A percentile compares a stretch with the other conserved stretches of the same genome.
Evolutionary conservation across 257 asterid species (phyloP).

Genomic region (Osmanthus fragrans): DNA sequence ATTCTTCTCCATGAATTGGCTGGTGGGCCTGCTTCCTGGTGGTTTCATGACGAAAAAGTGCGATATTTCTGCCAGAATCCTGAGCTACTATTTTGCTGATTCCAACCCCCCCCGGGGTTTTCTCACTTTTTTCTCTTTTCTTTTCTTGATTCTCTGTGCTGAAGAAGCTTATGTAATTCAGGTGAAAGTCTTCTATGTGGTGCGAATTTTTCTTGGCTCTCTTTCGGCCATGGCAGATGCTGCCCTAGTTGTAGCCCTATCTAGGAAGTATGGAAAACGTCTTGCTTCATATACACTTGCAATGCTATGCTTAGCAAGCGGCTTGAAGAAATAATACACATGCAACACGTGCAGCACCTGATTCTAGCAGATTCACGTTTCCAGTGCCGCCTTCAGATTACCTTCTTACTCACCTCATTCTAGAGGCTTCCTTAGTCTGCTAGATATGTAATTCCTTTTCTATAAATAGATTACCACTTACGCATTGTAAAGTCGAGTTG

Average conservation of each 20-base stretch:
- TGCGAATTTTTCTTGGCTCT: slow-evolving; percentile 73
- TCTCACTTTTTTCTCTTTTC: slow-evolving; percentile 1
- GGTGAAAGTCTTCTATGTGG: slow-evolving; percentile 91
- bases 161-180: slow-evolving; percentile 33
- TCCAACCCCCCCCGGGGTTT: background rate
- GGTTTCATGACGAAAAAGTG: slow-evolving; percentile 91
- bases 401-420: too few relatives aligned
- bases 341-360: too few relatives aligned
- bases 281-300: slow-evolving; percentile 91
- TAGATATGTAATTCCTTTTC: too few relatives aligned
- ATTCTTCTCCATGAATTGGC: slow-evolving; percentile 74
- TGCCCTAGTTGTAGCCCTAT: slow-evolving; percentile 90
- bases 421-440: too few relatives aligned
- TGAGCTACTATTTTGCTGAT: background rate
- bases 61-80: slow-evolving; percentile 20
- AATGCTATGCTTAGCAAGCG: slow-evolving; percentile 95
- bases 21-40: slow-evolving; percentile 90
- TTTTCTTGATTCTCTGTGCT: slow-evolving; percentile 20
- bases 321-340: too few relatives aligned
- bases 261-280: slow-evolving; percentile 92
- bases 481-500: too few relatives aligned
- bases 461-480: too few relatives aligned
- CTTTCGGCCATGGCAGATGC: slow-evolving; percentile 77
- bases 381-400: too few relatives aligned
- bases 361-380: too few relatives aligned